These are phyloP conservation scores for Aspergillus uvarum DNA, from an alignment of 2,329 filamentous ascomycete genomes.

Conservation along the genomic window DNA sequence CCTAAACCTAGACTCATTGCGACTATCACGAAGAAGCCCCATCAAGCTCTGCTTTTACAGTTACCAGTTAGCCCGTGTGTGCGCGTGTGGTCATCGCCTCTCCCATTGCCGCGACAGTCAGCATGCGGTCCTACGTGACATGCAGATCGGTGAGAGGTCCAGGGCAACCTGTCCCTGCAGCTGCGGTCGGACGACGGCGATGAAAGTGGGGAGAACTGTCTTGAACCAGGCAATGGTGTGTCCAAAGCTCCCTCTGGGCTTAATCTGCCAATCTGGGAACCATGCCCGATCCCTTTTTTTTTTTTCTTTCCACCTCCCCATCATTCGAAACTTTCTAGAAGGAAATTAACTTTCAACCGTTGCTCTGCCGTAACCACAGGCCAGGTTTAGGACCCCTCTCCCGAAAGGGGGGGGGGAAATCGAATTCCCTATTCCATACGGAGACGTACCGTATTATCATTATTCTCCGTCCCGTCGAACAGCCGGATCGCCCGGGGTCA, in stretches of 20 bases:
- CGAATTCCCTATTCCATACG: not conserved
- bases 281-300: not conserved
- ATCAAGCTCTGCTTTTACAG: conserved; percentile 2
- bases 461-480: conserved; percentile 6
- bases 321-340: conserved; percentile 37
- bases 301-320: conserved; percentile 8
- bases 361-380: conserved; percentile 24
- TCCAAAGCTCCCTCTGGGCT: conserved; percentile 9
- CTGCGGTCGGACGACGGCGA: not conserved
- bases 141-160: conserved; percentile 13
- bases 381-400: conserved; percentile 10
- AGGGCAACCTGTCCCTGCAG: conserved; percentile 3
- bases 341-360: conserved; percentile 32
- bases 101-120: conserved; percentile 1
- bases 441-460: not conserved
- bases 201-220: not conserved
- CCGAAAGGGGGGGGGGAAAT: conserved; percentile 20
- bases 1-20: too few species aligned
- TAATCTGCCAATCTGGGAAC: not conserved
- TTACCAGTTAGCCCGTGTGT: not conserved
- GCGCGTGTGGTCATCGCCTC: too few species aligned
- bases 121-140: conserved; percentile 20
- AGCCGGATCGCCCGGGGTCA: conserved; percentile 10
- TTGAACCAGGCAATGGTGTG: conserved; percentile 11
- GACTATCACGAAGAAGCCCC: not conserved